Evolutionary conservation across 805 yeast species (phyloP), one percentile per base, ranked within the genome.

Genomic region (Candida xiaguanensis): DNA sequence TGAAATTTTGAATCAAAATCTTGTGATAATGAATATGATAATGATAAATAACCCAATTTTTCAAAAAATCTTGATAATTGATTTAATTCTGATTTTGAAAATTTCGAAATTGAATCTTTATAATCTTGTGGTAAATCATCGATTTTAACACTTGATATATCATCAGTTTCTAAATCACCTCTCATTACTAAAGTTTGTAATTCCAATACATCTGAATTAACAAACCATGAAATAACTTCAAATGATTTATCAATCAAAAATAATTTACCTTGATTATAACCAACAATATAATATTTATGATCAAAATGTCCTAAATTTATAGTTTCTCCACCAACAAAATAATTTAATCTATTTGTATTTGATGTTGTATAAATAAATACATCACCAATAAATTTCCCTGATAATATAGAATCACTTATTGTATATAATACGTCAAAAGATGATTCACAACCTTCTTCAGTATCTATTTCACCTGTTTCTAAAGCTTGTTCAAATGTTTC

Each of bases 351-450:
- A 66, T 89, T 87, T 28, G 72, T 57, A 17, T 95, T 74, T 14
- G 80, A 56, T 2, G 97, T 88, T 12, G 97, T 87, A 69, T 84
- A 93, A 39, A 93, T 78, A 60, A 91, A 90, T 33, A 93, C 97
- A 67, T 93, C 98, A 49, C 98, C 99, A 53, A 90, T 89, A 89
- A 97, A 93, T 61, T 82, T 83, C 55, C 97, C 97, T 20, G 95
- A 82, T 44, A 85, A 78, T 27, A 91, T 77, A 14, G 80, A 67
- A 59, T 93, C 99, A 2, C 70, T 50, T 43, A 88, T 75, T 45
- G 95, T 95, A 53, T 82, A 78, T 41, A 87, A 69, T 17, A 90
- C 90, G 40, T 86, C 95, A 59, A 93, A 88, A 12, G 91, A 77
- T 27, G 77, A 83, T 55, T 85, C 96, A 26, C 85, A 85, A 49